Percentiles rank a stretch among this genome's conserved stretches.
Evolutionary conservation across 768 basidiomycete genomes (phyloP).

Genomic region (Leccinum variicolor): DNA sequence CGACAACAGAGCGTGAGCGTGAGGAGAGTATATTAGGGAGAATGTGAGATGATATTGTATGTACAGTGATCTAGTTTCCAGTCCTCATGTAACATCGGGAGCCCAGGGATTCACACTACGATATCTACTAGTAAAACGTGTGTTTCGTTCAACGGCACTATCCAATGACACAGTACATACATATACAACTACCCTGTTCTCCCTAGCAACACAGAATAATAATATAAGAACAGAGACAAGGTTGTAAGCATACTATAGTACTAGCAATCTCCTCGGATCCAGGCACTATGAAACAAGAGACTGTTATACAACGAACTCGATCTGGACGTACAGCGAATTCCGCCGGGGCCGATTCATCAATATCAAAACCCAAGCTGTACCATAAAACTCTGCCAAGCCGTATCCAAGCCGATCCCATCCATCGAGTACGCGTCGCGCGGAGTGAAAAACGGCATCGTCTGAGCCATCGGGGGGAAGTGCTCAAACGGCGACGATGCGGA

Average conservation of each 20-base stretch:
- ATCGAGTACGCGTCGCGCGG: conserved; percentile 1
- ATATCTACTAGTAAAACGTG: no score
- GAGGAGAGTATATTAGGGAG: background rate
- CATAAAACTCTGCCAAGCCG: conserved; percentile 65
- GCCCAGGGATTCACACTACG: background rate
- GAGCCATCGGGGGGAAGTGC: background rate
- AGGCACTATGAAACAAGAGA: background rate
- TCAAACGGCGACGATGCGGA: background rate
- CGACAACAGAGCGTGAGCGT: background rate
- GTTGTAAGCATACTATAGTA: background rate
- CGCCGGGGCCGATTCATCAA: background rate
- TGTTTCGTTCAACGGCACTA: no score
- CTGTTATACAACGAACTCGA: background rate
- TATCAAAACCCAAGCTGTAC: conserved; percentile 59
- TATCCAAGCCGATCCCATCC: conserved; percentile 44
- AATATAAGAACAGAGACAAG: background rate
- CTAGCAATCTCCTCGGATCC: background rate
- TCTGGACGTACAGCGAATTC: background rate
- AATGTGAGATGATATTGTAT: background rate
- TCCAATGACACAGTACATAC: background rate
- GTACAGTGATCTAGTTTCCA: background rate
- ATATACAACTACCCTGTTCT: background rate
- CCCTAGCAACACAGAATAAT: background rate
- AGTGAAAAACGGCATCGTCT: background rate
- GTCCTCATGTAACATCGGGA: background rate